phyloP scores from a whole-genome alignment of 2,329 filamentous ascomycete species.

The Hymenoscyphus occultus region DNA sequence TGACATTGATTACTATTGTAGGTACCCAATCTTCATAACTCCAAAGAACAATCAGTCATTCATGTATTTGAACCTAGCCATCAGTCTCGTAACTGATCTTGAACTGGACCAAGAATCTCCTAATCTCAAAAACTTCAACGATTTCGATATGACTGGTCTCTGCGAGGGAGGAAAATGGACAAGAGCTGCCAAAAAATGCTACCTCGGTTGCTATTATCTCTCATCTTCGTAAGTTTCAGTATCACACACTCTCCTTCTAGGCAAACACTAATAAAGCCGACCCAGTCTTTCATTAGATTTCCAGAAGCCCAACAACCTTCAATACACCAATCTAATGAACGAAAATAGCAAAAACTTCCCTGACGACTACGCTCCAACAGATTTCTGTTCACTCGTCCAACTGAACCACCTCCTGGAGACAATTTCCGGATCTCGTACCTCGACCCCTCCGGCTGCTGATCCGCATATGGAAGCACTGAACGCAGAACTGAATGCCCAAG shows the following conservation, averaged over 20 bases:
- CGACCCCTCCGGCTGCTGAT: slow-evolving; percentile 13
- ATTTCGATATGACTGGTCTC: slow-evolving; percentile 24
- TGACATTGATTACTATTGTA: slow-evolving; percentile 5
- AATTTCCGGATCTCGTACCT: slow-evolving; percentile 16
- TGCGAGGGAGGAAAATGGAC: slow-evolving; percentile 24
- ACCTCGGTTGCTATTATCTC: slow-evolving; percentile 35
- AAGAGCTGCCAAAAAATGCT: slow-evolving; percentile 29
- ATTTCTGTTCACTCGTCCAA: slow-evolving; percentile 25
- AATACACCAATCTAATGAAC: slow-evolving; percentile 28
- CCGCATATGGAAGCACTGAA: slow-evolving; percentile 22
- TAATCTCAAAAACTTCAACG: slow-evolving; percentile 22
- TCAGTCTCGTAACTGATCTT: slow-evolving; percentile 36
- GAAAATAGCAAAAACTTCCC: slow-evolving; percentile 20
- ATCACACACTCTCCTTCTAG: not conserved
- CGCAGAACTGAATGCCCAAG: slow-evolving; percentile 28
- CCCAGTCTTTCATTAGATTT: slow-evolving; percentile 26
- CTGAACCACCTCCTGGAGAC: slow-evolving; percentile 25
- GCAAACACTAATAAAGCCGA: slow-evolving; percentile 1
- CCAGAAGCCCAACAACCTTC: slow-evolving; percentile 29
- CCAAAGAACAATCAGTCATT: slow-evolving; percentile 33
- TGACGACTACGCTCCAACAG: slow-evolving; percentile 14
- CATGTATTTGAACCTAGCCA: slow-evolving; percentile 35
- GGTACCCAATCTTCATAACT: slow-evolving; percentile 34
- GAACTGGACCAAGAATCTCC: slow-evolving; percentile 31
- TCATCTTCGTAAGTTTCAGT: slow-evolving; percentile 28